phyloP scores from a whole-genome alignment of 2,329 filamentous ascomycete genomes.

The Sporothrix curviconia region DNA sequence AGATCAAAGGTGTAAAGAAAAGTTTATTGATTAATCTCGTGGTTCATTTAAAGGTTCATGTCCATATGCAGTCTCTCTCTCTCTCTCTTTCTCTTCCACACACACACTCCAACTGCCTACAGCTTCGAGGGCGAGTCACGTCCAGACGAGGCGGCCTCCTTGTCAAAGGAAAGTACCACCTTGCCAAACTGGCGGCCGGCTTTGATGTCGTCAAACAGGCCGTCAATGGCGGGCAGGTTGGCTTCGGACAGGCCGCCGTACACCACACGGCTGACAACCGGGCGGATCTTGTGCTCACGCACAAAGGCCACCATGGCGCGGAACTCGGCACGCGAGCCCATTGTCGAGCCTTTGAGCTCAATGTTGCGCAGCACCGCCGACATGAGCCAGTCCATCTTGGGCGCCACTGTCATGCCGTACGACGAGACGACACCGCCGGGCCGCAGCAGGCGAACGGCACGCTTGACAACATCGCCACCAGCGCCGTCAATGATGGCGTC shows the following conservation, averaged over 20 bases:
- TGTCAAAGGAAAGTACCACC: constrained; percentile 66
- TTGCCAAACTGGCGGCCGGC: constrained; percentile 85
- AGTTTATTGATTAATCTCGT: neutral
- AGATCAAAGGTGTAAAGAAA: neutral
- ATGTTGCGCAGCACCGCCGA: constrained; percentile 78
- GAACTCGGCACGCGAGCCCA: constrained; percentile 88
- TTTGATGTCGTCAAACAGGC: constrained; percentile 82
- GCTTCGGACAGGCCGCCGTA: constrained; percentile 54
- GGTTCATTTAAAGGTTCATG: no score
- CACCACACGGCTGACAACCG: constrained; percentile 68
- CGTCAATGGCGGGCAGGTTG: constrained; percentile 71
- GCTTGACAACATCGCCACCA: constrained; percentile 74
- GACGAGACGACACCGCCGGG: constrained; percentile 73
- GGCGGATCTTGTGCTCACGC: constrained; percentile 61
- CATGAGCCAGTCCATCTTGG: constrained; percentile 85
- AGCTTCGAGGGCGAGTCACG: constrained; percentile 31
- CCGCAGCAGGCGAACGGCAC: constrained; percentile 63
- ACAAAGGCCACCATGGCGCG: constrained; percentile 78
- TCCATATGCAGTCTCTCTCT: no score
- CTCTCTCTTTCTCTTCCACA: no score
- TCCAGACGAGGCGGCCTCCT: constrained; percentile 13
- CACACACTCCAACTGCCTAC: constrained; percentile 22
- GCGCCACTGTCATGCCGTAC: constrained; percentile 86
- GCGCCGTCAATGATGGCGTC: constrained; percentile 90
- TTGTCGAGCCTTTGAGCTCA: constrained; percentile 78